Base-by-base conservation (phyloP, 345 rosid genomes). In the Lumnitzera racemosa region DNA sequence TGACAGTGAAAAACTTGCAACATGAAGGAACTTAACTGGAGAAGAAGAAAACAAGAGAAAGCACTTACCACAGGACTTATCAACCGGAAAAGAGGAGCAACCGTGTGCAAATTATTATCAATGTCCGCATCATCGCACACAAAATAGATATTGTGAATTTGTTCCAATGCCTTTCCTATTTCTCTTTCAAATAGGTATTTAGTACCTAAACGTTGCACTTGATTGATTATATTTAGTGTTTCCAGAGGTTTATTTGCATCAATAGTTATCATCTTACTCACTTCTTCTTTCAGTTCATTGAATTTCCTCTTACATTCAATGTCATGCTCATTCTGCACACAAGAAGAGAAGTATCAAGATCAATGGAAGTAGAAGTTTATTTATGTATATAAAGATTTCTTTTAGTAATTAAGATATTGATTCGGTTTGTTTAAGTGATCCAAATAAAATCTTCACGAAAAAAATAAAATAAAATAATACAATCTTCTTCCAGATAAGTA, bases 1-100 rank as follows among this genome's bases (percentile, higher is more conserved):
- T 20, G 20, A 20, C 20, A 20, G 20, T 0, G 20, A 20, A 20
- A 20, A 20, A 20, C 20, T 20, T 20, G 20, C 20, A 20, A 20
- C 31, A 27, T 27, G 4, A 27, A 27, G 31, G 31, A 27, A 27
- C 31, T 2, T 27, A 27, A 2, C 5, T 27, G 31, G 31, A 27
- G 31, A 27, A 5, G 31, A 20, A 20, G 31, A 27, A 24, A 23
- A 11, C 12, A 43, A 8, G 16, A 49, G 9, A 12, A 7, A 11
- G 13, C 10, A 69, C 55, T 4, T 59, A 66, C 64, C 75, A 0
- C 47, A 11, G 0, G 57, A n/a, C 74, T 52, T 7, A 66, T 56
- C 49, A 69, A 15, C 3, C 66, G 71, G 57, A 74, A 74, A 24
- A 50, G 54, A 31, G 69, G 65, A 49, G 78, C 63, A 13, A 23